Evolutionary conservation across 2,329 filamentous ascomycete genomes (phyloP).

Genomic region (Cladosporium sp.): DNA sequence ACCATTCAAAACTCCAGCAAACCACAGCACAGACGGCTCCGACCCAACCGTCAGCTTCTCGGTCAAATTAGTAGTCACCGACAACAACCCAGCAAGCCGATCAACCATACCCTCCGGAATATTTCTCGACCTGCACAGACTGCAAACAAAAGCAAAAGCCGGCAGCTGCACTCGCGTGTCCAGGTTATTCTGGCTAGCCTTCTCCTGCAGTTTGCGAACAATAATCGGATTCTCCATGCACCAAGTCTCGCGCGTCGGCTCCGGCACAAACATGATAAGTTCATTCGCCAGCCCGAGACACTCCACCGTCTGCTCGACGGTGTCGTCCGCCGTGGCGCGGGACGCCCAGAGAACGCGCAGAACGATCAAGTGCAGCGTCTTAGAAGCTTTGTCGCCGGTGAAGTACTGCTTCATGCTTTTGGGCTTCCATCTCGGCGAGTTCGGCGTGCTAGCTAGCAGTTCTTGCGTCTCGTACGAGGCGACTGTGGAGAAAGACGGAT

Average conservation of each 20-base stretch:
- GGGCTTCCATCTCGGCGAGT: conserved; percentile 30
- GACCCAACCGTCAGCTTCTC: not conserved
- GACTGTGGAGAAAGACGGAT: conserved; percentile 21
- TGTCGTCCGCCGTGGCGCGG: conserved; percentile 22
- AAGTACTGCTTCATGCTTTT: conserved; percentile 38
- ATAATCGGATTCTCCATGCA: conserved; percentile 32
- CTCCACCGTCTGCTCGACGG: conserved; percentile 23
- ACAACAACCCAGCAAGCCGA: not conserved
- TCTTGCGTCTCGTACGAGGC: conserved; percentile 31
- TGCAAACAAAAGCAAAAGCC: conserved; percentile 29
- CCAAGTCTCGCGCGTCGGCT: conserved; percentile 33
- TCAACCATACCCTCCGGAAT: conserved; percentile 15
- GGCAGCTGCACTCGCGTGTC: conserved; percentile 26
- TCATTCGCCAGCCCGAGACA: conserved; percentile 32
- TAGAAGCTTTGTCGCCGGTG: conserved; percentile 33
- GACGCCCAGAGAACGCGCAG: conserved; percentile 34
- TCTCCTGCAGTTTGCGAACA: conserved; percentile 38
- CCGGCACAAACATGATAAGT: conserved; percentile 32
- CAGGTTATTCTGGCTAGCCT: conserved; percentile 27
- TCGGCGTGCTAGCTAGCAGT: conserved; percentile 33
- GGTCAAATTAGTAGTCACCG: not conserved
- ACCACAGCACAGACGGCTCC: conserved; percentile 3
- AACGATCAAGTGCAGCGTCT: conserved; percentile 37
- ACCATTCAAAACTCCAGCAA: conserved; percentile 6
- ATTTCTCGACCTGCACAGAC: conserved; percentile 4